phyloP scores from a whole-genome alignment of 2,329 filamentous ascomycete genomes.

The Lojkania enalia region DNA sequence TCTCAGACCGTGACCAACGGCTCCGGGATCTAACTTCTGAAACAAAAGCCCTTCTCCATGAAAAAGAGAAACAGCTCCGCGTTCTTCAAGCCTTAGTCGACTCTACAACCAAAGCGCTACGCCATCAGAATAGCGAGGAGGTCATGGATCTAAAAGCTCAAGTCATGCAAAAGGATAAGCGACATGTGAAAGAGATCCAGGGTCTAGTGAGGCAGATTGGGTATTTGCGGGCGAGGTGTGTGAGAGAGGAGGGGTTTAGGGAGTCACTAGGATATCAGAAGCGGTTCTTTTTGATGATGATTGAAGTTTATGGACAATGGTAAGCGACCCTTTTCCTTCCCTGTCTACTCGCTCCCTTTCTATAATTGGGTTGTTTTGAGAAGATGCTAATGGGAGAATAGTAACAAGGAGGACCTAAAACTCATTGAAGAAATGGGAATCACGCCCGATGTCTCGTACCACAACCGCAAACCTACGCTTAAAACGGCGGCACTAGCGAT shows the following conservation, averaged over 20 bases:
- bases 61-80: constrained; percentile 35
- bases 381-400: constrained; percentile 49
- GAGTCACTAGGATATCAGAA: constrained; percentile 85
- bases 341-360: background rate
- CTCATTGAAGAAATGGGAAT: constrained; percentile 84
- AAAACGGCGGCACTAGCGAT: constrained; percentile 54
- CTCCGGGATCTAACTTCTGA: constrained; percentile 13
- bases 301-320: constrained; percentile 87
- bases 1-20: constrained; percentile 19
- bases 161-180: constrained; percentile 66
- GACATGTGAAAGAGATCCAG: constrained; percentile 74
- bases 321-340: constrained; percentile 56
- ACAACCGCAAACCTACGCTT: constrained; percentile 51
- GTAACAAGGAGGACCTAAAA: constrained; percentile 88
- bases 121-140: constrained; percentile 35
- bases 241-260: constrained; percentile 78
- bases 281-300: constrained; percentile 75
- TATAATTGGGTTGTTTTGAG: no score
- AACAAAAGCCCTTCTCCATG: constrained; percentile 16
- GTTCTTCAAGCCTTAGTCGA: constrained; percentile 27
- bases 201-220: constrained; percentile 88
- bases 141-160: constrained; percentile 46
- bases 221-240: constrained; percentile 81
- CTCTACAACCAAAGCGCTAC: constrained; percentile 32
- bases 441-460: constrained; percentile 53